Conservation (phyloP, 1,139 yeast species). For the Nakaseomyces delphensis region DNA sequence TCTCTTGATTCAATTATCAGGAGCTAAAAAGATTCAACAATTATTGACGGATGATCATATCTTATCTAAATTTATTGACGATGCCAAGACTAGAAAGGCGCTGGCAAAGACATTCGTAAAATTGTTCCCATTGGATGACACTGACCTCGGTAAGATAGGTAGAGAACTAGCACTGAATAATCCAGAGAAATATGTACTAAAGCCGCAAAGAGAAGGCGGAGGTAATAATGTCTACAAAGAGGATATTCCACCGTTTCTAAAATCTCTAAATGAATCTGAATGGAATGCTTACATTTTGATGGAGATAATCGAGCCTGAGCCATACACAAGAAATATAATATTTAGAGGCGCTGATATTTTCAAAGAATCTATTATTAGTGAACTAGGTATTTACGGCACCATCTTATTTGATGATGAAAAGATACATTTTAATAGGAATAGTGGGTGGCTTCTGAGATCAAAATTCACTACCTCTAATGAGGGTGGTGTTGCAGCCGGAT, state of each 20-base stretch:
- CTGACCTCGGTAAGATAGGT: slow-evolving; percentile 56
- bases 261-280: slow-evolving; percentile 50
- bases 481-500: slow-evolving; percentile 99
- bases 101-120: slow-evolving; percentile 65
- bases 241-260: slow-evolving; percentile 68
- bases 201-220: slow-evolving; percentile 96
- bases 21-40: slow-evolving; percentile 90
- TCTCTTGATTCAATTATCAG: slow-evolving; percentile 77
- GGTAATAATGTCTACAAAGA: slow-evolving; percentile 87
- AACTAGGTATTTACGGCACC: slow-evolving; percentile 84
- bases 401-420: slow-evolving; percentile 60
- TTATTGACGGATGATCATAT: slow-evolving; percentile 51
- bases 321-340: slow-evolving; percentile 56
- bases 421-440: slow-evolving; percentile 51
- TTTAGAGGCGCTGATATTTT: slow-evolving; percentile 55
- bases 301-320: slow-evolving; percentile 76
- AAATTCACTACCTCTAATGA: slow-evolving; percentile 82
- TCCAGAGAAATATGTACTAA: slow-evolving; percentile 70
- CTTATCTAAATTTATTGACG: slow-evolving; percentile 40
- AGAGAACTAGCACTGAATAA: slow-evolving; percentile 55
- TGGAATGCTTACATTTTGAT: slow-evolving; percentile 91
- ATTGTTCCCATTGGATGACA: slow-evolving; percentile 74
- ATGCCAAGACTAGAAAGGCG: slow-evolving; percentile 27
- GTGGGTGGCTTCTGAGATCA: slow-evolving; percentile 84
- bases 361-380: slow-evolving; percentile 70